These are phyloP conservation scores for Elongisporangium anandrum DNA, from an alignment of 352 stramenopile genomes.

Conservation along the genomic window DNA sequence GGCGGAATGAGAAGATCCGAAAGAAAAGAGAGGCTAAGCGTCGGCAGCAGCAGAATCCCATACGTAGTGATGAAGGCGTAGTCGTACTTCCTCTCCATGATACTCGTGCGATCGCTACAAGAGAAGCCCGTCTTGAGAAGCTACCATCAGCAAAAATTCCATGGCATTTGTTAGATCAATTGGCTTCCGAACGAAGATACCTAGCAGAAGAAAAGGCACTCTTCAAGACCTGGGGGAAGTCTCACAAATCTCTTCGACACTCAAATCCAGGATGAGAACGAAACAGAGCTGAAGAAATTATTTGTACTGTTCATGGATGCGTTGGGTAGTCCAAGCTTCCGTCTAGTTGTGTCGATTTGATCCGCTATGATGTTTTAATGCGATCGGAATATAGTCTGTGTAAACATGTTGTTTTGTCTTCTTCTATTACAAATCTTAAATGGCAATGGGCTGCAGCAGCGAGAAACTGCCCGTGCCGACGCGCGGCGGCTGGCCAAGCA, in stretches of 20 bases:
- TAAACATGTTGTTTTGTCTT: neutral
- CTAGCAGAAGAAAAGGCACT: constrained; percentile 54
- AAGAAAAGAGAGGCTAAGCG: constrained; percentile 1
- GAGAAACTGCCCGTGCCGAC: constrained; percentile 96
- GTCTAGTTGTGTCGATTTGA: too few relatives aligned
- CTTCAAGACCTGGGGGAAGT: constrained; percentile 51
- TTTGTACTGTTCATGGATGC: too few relatives aligned
- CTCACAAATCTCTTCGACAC: neutral
- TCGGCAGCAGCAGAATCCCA: constrained; percentile 3
- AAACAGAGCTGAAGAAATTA: neutral
- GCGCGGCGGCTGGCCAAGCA: constrained; percentile 92
- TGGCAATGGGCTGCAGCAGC: constrained; percentile 84
- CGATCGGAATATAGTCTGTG: too few relatives aligned
- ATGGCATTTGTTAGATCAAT: constrained; percentile 66
- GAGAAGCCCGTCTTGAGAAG: constrained; percentile 17
- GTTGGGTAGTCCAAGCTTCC: too few relatives aligned
- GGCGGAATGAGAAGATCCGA: constrained; percentile 3
- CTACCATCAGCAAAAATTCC: constrained; percentile 50
- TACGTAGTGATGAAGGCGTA: constrained; percentile 3
- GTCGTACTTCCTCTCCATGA: neutral
- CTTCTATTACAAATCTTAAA: constrained; percentile 30
- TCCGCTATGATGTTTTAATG: too few relatives aligned
- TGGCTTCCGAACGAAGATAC: constrained; percentile 38
- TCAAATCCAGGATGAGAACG: neutral
- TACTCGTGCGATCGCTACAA: constrained; percentile 18